phyloP scores from a whole-genome alignment of 768 basidiomycete genomes.

The Pleurotus tuoliensis region DNA sequence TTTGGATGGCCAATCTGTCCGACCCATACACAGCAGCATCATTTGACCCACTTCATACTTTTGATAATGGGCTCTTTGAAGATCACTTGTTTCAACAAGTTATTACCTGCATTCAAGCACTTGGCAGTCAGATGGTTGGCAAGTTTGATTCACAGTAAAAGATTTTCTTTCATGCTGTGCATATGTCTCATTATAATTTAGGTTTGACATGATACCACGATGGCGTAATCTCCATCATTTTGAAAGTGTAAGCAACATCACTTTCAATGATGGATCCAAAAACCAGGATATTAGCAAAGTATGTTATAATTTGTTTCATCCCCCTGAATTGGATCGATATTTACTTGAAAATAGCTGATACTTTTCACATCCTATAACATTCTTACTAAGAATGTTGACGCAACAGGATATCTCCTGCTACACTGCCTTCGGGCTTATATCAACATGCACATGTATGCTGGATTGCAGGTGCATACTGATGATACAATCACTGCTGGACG shows the following conservation, averaged over 20 bases:
- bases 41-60: constrained; percentile 35
- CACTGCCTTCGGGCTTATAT: constrained; percentile 25
- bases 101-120: constrained; percentile 14
- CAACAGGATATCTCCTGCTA: constrained; percentile 21
- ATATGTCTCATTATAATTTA: no score
- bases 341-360: constrained; percentile 21
- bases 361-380: constrained; percentile 23
- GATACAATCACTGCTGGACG: constrained; percentile 18
- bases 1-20: constrained; percentile 30
- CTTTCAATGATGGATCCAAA: neutral
- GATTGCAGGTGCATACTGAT: constrained; percentile 27
- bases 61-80: constrained; percentile 26
- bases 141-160: constrained; percentile 18
- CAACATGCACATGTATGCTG: constrained; percentile 23
- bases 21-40: constrained; percentile 29
- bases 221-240: neutral
- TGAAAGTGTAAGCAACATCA: neutral
- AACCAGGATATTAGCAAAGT: neutral
- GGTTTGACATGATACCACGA: neutral
- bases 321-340: neutral
- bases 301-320: no score
- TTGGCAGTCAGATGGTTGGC: constrained; percentile 12
- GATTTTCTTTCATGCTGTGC: neutral
- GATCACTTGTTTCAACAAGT: constrained; percentile 28
- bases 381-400: constrained; percentile 6